Evolutionary conservation across 768 basidiomycete genomes (phyloP).

Genomic region (Collybiopsis luxurians): DNA sequence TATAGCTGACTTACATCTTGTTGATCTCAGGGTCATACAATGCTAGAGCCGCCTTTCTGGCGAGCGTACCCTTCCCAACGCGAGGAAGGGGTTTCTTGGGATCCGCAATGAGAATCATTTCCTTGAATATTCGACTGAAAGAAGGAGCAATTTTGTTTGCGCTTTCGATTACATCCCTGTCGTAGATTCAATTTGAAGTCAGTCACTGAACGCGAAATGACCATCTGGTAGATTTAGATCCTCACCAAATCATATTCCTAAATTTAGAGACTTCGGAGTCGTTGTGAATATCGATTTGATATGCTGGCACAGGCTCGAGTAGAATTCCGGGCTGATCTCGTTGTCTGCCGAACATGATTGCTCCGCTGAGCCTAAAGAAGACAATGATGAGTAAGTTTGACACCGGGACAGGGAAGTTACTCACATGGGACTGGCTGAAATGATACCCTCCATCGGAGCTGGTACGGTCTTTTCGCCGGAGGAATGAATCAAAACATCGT

Average conservation of each 20-base stretch:
- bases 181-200: background rate
- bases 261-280: slow-evolving; percentile 17
- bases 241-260: slow-evolving; percentile 27
- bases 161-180: slow-evolving; percentile 37
- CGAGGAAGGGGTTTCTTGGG: slow-evolving; percentile 38
- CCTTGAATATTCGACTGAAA: slow-evolving; percentile 45
- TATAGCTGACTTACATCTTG: slow-evolving; percentile 29
- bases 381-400: slow-evolving; percentile 19
- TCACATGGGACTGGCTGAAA: slow-evolving; percentile 22
- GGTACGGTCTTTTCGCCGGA: slow-evolving; percentile 32
- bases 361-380: slow-evolving; percentile 29
- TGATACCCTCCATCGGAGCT: slow-evolving; percentile 22
- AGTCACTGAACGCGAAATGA: background rate
- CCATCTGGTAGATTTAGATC: slow-evolving; percentile 32
- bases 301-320: slow-evolving; percentile 23
- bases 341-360: slow-evolving; percentile 39
- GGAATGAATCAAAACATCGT: slow-evolving; percentile 28
- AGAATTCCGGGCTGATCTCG: slow-evolving; percentile 29
- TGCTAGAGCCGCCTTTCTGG: slow-evolving; percentile 34
- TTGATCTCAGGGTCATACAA: slow-evolving; percentile 40
- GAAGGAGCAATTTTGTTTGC: slow-evolving; percentile 37
- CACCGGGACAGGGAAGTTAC: slow-evolving; percentile 19
- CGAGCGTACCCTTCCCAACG: slow-evolving; percentile 44
- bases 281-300: slow-evolving; percentile 26
- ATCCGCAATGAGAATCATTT: slow-evolving; percentile 47